phyloP scores from a whole-genome alignment of 1,284 basidiomycete species.

The Microbotryum saponariae region DNA sequence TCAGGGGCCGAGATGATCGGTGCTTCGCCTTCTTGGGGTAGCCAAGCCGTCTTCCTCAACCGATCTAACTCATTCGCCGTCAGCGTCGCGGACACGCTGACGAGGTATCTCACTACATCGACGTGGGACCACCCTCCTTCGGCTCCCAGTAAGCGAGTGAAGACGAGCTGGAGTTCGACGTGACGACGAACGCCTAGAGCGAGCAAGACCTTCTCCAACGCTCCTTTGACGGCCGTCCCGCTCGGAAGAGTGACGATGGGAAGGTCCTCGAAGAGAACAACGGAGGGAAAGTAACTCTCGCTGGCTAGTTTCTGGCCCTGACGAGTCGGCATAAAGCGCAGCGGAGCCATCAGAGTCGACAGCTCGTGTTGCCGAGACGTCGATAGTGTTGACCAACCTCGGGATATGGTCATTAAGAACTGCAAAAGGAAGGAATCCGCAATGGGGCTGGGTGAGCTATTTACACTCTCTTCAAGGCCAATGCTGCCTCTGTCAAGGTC shows the following conservation, averaged over 20 bases:
- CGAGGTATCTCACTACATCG: conserved; percentile 40
- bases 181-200: conserved; percentile 81
- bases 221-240: conserved; percentile 58
- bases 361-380: conserved; percentile 55
- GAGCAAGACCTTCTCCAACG: conserved; percentile 67
- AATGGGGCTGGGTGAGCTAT: background rate
- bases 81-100: conserved; percentile 52
- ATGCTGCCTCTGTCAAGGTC: background rate
- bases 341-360: conserved; percentile 52
- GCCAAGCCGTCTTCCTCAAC: conserved; percentile 71
- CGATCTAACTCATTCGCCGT: conserved; percentile 61
- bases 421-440: background rate
- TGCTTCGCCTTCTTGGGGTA: conserved; percentile 55
- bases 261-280: conserved; percentile 73
- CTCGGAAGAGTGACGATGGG: conserved; percentile 66
- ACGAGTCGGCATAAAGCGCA: conserved; percentile 57
- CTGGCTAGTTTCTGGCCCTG: conserved; percentile 48
- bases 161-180: conserved; percentile 56
- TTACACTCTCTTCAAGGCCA: background rate
- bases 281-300: conserved; percentile 81
- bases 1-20: conserved; percentile 26
- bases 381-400: conserved; percentile 67
- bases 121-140: conserved; percentile 44
- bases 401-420: conserved; percentile 62
- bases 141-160: conserved; percentile 42